phyloP scores from a whole-genome alignment of 371 early-diverging fungal genomes.

The Fennellomyces sp. region DNA sequence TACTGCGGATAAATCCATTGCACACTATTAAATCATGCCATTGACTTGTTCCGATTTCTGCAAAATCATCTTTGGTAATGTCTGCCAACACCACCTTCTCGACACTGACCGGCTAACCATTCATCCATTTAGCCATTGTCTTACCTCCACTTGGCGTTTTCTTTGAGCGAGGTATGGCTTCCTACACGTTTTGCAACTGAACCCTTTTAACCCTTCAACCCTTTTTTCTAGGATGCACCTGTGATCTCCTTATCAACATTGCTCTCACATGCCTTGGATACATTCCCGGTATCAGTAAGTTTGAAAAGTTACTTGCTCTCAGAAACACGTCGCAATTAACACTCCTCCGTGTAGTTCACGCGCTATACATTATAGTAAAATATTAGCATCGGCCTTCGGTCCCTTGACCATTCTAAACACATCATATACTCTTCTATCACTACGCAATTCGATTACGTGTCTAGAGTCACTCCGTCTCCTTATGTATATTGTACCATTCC shows the following conservation, averaged over 20 bases:
- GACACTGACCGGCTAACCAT: constrained; percentile 5
- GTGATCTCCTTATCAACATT: constrained; percentile 80
- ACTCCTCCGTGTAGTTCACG: constrained; percentile 11
- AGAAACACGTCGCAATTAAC: background rate
- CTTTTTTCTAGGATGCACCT: constrained; percentile 50
- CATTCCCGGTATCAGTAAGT: constrained; percentile 74
- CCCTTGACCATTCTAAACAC: background rate
- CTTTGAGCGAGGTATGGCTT: constrained; percentile 52
- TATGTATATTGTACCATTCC: too few relatives aligned
- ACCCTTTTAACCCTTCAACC: background rate
- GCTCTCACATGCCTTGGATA: constrained; percentile 77
- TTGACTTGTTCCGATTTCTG: constrained; percentile 48
- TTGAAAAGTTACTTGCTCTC: background rate
- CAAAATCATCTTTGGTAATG: constrained; percentile 40
- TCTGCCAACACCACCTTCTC: background rate
- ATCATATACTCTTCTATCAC: too few relatives aligned
- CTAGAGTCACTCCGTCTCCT: too few relatives aligned
- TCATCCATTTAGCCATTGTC: constrained; percentile 44
- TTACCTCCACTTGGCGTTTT: constrained; percentile 76
- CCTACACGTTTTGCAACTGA: background rate
- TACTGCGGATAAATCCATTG: background rate
- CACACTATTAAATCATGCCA: constrained; percentile 35
- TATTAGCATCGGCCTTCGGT: constrained; percentile 3
- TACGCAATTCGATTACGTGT: too few relatives aligned
- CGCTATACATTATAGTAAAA: constrained; percentile 26